Conservation (phyloP, 1,284 basidiomycete species). For the Heterobasidion annosum region DNA sequence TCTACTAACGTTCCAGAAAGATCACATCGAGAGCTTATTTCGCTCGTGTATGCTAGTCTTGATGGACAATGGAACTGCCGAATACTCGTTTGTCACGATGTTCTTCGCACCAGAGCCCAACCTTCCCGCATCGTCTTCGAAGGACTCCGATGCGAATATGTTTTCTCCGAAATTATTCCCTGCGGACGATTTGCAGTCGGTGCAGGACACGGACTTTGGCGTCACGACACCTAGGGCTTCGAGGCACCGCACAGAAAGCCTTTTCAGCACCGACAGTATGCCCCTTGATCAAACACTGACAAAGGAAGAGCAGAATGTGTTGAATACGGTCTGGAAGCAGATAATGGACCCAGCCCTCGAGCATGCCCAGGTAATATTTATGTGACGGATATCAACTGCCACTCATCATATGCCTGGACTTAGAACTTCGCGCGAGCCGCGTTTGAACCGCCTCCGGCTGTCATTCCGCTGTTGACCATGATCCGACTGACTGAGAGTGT, state of each 20-base stretch:
- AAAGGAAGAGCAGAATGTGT: constrained; percentile 51
- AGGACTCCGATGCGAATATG: constrained; percentile 23
- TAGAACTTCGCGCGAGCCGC: constrained; percentile 62
- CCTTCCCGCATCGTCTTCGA: constrained; percentile 17
- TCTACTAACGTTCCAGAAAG: constrained; percentile 49
- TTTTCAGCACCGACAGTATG: constrained; percentile 17
- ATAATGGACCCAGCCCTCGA: constrained; percentile 84
- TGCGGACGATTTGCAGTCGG: constrained; percentile 19
- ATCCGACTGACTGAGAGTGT: constrained; percentile 82
- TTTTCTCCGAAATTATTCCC: constrained; percentile 28
- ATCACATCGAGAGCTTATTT: constrained; percentile 73
- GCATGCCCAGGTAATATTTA: constrained; percentile 56
- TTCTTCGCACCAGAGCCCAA: constrained; percentile 61
- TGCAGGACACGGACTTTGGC: constrained; percentile 16
- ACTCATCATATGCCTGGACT: not conserved
- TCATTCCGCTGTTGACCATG: constrained; percentile 75
- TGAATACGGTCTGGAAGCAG: constrained; percentile 78
- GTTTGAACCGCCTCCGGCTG: constrained; percentile 63
- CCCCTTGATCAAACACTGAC: constrained; percentile 9
- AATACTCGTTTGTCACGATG: constrained; percentile 78
- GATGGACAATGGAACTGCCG: constrained; percentile 87
- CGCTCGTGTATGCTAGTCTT: constrained; percentile 83
- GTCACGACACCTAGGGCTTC: constrained; percentile 12
- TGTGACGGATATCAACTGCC: not conserved
- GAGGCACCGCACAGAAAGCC: constrained; percentile 16